These are phyloP conservation scores for Ambrosia artemisiifolia DNA, from an alignment of 129 eudicot species.

Conservation along the genomic window DNA sequence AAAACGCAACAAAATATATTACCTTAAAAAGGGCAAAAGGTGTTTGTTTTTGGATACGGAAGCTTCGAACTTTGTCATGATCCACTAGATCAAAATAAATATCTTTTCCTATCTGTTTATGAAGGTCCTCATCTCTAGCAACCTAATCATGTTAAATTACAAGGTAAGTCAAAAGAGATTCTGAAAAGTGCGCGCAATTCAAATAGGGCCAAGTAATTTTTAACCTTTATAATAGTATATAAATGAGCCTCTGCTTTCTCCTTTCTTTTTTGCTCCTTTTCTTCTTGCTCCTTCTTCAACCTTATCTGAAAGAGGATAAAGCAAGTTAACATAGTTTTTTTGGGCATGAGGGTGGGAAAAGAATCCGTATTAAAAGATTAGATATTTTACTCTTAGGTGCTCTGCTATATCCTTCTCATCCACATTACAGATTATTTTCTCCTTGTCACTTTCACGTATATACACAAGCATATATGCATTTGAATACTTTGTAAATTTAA, in stretches of 20 bases:
- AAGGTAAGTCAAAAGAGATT: not conserved
- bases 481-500: conserved; percentile 77
- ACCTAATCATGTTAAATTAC: conserved; percentile 26
- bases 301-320: conserved; percentile 42
- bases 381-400: conserved; percentile 53
- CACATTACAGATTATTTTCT: conserved; percentile 65
- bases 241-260: conserved; percentile 58
- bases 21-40: conserved; percentile 75
- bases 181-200: not conserved
- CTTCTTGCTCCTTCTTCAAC: conserved; percentile 73
- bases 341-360: conserved; percentile 1
- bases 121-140: conserved; percentile 80
- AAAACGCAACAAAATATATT: not conserved
- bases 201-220: not conserved
- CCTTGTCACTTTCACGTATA: conserved; percentile 76
- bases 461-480: conserved; percentile 88
- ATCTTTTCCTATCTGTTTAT: conserved; percentile 74
- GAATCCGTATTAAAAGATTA: not conserved
- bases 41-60: conserved; percentile 79
- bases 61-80: conserved; percentile 82
- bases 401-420: conserved; percentile 86
- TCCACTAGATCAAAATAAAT: conserved; percentile 89
- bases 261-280: conserved; percentile 65
- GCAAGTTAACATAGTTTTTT: not conserved
- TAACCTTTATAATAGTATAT: conserved; percentile 65